Evolutionary conservation across 768 basidiomycete genomes (phyloP).

Genomic region (Porpolomopsis calyptriformis): DNA sequence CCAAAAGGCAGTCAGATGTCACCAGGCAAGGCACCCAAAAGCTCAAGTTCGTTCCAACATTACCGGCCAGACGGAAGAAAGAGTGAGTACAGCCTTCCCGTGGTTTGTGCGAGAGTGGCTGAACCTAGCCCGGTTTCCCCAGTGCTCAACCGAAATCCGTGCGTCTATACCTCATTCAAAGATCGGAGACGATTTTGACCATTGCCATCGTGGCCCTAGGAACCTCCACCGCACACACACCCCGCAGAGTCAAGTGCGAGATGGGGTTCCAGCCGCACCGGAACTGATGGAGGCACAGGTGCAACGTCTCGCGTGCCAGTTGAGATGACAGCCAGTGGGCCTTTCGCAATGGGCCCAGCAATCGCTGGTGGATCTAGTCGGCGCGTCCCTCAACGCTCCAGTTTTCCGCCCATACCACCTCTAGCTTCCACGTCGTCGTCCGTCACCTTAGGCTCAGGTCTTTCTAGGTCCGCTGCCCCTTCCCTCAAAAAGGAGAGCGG

Average conservation of each 20-base stretch:
- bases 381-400: constrained; percentile 42
- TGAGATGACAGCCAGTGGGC: constrained; percentile 80
- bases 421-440: constrained; percentile 23
- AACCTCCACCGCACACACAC: constrained; percentile 28
- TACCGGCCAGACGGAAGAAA: constrained; percentile 69
- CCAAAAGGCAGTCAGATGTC: constrained; percentile 60
- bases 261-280: constrained; percentile 32
- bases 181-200: neutral
- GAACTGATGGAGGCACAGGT: constrained; percentile 44
- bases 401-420: constrained; percentile 42
- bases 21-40: constrained; percentile 67
- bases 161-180: neutral
- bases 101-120: neutral
- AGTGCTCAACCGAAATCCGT: constrained; percentile 49
- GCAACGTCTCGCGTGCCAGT: constrained; percentile 40
- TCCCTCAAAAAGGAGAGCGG: constrained; percentile 35
- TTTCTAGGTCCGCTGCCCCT: constrained; percentile 45
- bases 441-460: constrained; percentile 33
- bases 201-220: constrained; percentile 26
- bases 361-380: constrained; percentile 48
- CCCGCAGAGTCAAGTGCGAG: constrained; percentile 34
- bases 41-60: constrained; percentile 71
- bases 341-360: constrained; percentile 79
- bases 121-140: constrained; percentile 5
- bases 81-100: constrained; percentile 42